A percentile compares a stretch with the other conserved stretches of the same genome.
Conservation (phyloP, 352 stramenopile species). For the Pythium guiyangense region DNA sequence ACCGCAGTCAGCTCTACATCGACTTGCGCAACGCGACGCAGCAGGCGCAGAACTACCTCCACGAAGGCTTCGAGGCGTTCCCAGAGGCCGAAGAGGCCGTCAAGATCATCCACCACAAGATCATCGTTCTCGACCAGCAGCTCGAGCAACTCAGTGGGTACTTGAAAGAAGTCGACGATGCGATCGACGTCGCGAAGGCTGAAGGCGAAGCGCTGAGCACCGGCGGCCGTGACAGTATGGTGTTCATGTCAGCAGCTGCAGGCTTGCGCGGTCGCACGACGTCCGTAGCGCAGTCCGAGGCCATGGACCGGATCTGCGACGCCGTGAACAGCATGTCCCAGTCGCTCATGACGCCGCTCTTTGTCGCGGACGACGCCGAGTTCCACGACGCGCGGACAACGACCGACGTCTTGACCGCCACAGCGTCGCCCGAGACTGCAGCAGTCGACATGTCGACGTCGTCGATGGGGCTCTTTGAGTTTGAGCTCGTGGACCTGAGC, state of each 20-base stretch:
- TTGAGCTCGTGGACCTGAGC: constrained; percentile 82
- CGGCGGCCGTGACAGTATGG: constrained; percentile 48
- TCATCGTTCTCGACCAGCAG: constrained; percentile 70
- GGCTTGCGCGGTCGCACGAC: constrained; percentile 15
- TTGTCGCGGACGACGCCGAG: constrained; percentile 76
- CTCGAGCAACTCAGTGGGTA: constrained; percentile 62
- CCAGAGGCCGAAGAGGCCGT: constrained; percentile 75
- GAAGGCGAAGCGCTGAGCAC: constrained; percentile 44
- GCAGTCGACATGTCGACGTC: constrained; percentile 48
- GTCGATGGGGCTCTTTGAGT: constrained; percentile 68
- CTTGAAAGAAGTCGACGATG: constrained; percentile 64
- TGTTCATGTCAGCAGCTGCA: constrained; percentile 34
- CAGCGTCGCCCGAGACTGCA: constrained; percentile 7
- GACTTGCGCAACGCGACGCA: constrained; percentile 80
- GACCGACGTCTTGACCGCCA: constrained; percentile 17
- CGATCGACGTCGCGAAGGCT: constrained; percentile 61
- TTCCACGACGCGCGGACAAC: constrained; percentile 76
- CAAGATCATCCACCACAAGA: constrained; percentile 80
- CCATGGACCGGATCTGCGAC: constrained; percentile 51
- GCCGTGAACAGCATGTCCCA: constrained; percentile 74
- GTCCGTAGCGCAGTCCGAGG: constrained; percentile 21
- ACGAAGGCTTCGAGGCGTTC: constrained; percentile 74
- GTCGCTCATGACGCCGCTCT: constrained; percentile 68
- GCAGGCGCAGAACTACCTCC: constrained; percentile 78
- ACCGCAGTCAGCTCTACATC: constrained; percentile 74